Evolutionary conservation across 1,284 basidiomycete genomes (phyloP).

Genomic region (Xerocomus nothofagi): DNA sequence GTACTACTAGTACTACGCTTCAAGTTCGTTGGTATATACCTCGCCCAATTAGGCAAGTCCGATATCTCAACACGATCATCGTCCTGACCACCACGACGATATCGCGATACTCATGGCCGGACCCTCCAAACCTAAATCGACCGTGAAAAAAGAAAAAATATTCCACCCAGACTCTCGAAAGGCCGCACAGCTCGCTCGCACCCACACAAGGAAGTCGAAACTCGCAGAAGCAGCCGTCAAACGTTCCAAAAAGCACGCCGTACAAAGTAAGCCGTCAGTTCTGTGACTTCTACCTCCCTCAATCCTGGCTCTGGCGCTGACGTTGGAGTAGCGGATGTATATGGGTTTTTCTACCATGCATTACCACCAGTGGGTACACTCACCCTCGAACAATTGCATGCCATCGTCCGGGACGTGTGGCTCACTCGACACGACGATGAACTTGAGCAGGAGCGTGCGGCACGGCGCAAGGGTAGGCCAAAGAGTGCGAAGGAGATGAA

Average conservation of each 20-base stretch:
- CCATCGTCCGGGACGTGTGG: constrained; percentile 70
- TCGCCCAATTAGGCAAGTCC: too few relatives aligned
- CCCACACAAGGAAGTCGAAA: constrained; percentile 71
- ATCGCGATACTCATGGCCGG: too few relatives aligned
- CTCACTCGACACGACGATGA: constrained; percentile 71
- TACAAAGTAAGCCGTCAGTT: constrained; percentile 48
- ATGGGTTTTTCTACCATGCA: constrained; percentile 77
- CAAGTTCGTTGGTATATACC: too few relatives aligned
- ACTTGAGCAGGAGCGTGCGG: constrained; percentile 60
- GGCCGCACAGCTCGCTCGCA: constrained; percentile 76
- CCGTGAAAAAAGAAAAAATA: constrained; percentile 68
- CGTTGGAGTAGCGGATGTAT: constrained; percentile 59
- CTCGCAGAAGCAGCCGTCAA: constrained; percentile 57
- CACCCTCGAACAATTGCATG: constrained; percentile 68
- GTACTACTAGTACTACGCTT: too few relatives aligned
- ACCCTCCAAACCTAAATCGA: constrained; percentile 30
- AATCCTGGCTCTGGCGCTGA: background rate
- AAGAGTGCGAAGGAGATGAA: constrained; percentile 71
- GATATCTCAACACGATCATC: too few relatives aligned
- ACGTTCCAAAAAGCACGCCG: constrained; percentile 54
- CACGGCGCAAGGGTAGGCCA: constrained; percentile 74
- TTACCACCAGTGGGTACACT: constrained; percentile 65
- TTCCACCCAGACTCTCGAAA: constrained; percentile 81
- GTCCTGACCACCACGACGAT: too few relatives aligned
- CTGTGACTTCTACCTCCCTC: background rate